Evolutionary conservation across 2,329 filamentous ascomycete genomes (phyloP).

Genomic region (Xylariaceae sp.): DNA sequence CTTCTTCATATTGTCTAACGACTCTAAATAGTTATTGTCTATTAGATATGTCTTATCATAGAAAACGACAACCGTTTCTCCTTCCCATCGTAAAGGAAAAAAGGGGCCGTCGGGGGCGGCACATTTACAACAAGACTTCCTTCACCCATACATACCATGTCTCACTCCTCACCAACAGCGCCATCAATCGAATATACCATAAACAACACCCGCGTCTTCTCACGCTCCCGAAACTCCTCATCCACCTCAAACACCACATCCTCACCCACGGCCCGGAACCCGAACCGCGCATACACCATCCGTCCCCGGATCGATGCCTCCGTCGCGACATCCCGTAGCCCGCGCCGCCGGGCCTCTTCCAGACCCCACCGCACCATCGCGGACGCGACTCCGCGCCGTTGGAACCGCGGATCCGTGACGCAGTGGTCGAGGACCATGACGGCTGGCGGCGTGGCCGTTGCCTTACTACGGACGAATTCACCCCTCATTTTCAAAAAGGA

Average conservation of each 20-base stretch:
- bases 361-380: constrained; percentile 45
- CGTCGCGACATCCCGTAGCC: constrained; percentile 38
- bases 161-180: not conserved
- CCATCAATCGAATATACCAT: constrained; percentile 36
- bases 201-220: constrained; percentile 42
- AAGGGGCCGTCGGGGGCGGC: no score
- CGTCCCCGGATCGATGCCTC: constrained; percentile 47
- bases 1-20: no score
- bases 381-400: constrained; percentile 44
- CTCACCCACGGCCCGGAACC: constrained; percentile 39
- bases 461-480: constrained; percentile 39
- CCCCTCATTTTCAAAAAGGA: constrained; percentile 42
- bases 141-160: no score
- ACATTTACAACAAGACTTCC: no score
- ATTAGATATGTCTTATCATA: no score
- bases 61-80: no score
- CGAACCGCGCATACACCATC: constrained; percentile 41
- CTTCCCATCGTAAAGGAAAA: no score
- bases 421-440: constrained; percentile 48
- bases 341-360: constrained; percentile 37
- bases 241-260: constrained; percentile 43
- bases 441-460: constrained; percentile 36
- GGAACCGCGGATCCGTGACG: constrained; percentile 48
- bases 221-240: constrained; percentile 36
- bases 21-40: no score